A percentile compares a stretch with the other conserved stretches of the same genome.
These are phyloP conservation scores for Paraphoma sp. DNA, from an alignment of 2,329 filamentous ascomycete genomes.

Conservation along the genomic window DNA sequence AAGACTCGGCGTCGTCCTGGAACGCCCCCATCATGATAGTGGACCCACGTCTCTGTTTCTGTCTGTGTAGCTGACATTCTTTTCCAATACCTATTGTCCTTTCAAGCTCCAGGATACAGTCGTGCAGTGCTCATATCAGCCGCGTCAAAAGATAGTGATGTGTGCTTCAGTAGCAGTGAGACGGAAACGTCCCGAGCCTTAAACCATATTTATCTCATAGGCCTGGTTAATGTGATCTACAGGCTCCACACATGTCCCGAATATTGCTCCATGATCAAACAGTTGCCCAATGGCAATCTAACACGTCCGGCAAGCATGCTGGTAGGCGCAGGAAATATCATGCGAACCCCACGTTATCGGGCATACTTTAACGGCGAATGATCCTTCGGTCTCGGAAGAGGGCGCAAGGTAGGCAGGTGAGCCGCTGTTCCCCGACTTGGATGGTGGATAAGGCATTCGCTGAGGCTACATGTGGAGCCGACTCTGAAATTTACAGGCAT, in stretches of 20 bases:
- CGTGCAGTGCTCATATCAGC: too few relatives aligned
- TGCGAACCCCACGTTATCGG: neutral
- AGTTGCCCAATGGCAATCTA: neutral
- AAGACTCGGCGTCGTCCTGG: slow-evolving; percentile 35
- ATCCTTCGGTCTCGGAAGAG: neutral
- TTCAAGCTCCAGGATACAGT: too few relatives aligned
- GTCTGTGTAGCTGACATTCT: slow-evolving; percentile 19
- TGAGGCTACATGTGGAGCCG: neutral
- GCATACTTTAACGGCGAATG: neutral
- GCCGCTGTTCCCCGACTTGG: slow-evolving; percentile 1
- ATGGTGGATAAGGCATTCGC: neutral
- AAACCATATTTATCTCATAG: neutral
- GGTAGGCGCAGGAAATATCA: neutral
- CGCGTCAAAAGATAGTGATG: too few relatives aligned
- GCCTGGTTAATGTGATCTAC: neutral
- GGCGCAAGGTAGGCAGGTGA: slow-evolving; percentile 1
- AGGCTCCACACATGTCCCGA: neutral
- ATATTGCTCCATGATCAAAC: neutral
- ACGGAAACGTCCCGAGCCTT: neutral
- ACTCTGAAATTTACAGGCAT: neutral
- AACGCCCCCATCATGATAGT: slow-evolving; percentile 41
- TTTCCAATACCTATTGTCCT: neutral
- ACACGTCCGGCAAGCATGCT: neutral
- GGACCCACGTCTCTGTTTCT: slow-evolving; percentile 25
- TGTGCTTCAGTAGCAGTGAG: too few relatives aligned